Evolutionary conservation across 2,329 filamentous ascomycete species (phyloP).

Genomic region (Elsinoe australis): DNA sequence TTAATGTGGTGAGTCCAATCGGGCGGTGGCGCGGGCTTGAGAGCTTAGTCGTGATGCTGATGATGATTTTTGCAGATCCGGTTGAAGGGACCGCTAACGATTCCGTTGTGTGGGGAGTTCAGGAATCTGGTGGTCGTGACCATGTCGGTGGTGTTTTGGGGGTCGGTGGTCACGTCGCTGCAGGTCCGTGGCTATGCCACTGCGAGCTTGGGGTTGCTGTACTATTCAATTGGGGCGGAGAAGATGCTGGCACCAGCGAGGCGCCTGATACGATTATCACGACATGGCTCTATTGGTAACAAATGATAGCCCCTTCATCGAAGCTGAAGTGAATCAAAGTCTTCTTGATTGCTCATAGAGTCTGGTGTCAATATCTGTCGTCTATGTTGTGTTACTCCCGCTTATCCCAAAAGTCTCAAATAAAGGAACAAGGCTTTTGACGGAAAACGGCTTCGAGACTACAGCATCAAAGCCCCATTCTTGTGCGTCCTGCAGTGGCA

Average conservation of each 20-base stretch:
- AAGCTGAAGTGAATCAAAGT: too few relatives aligned
- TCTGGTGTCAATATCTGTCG: too few relatives aligned
- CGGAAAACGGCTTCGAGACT: conserved; percentile 41
- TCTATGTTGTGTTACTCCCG: background rate
- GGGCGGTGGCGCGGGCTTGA: too few relatives aligned
- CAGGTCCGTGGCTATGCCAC: conserved; percentile 82
- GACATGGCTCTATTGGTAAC: too few relatives aligned
- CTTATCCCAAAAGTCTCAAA: background rate
- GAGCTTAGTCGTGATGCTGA: too few relatives aligned
- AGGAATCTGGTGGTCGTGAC: conserved; percentile 79
- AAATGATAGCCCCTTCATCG: too few relatives aligned
- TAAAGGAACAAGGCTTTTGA: conserved; percentile 2
- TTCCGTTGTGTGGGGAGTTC: conserved; percentile 79
- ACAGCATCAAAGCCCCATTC: conserved; percentile 55
- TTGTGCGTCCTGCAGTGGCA: conserved; percentile 54
- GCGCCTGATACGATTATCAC: too few relatives aligned
- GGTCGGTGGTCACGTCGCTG: conserved; percentile 62
- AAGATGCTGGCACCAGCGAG: conserved; percentile 59
- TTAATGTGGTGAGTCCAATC: too few relatives aligned
- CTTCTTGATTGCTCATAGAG: too few relatives aligned
- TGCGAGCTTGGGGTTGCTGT: conserved; percentile 68
- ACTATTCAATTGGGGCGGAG: conserved; percentile 80
- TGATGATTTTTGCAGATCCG: conserved; percentile 87
- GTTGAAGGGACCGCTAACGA: conserved; percentile 77
- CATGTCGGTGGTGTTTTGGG: conserved; percentile 75